Base-by-base conservation (phyloP, 495 filamentous ascomycete genomes). In the Neurospora sp. region DNA sequence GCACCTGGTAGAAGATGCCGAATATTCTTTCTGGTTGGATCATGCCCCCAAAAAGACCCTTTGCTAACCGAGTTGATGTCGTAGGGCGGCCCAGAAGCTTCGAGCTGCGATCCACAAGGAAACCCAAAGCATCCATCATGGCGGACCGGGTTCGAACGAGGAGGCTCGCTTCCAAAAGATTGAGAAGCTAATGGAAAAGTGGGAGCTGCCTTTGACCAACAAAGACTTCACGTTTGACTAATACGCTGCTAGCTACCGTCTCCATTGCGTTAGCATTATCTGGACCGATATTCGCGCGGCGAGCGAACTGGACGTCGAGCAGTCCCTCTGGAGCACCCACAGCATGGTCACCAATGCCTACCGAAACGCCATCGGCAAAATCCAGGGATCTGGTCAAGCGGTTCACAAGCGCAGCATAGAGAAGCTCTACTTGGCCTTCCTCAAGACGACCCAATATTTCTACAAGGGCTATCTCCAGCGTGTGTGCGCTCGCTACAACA, bases 401-500 rank as follows among this genome's bases (percentile, higher is more conserved):
- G 93, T 96, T 4, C 90, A 94, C 77, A 85, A 86, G 74, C 89
- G 94, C 37, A 97, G 95, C 79, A 81, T 93, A 12, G 89, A 91
- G 76, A 93, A 91, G 81, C 86, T 89, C 72, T 99, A 95, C 79
- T 81, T 90, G 41, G 87, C 87, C 71, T 98, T 95, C 78, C 89
- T 98, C 76, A 97, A 94, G 81, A 90, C 89, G 4, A 90, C 92
- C 71, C 91, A 95, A 76, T 88, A 89, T 68, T 98, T 97, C 80
- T 99, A 98, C 82, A 87, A 90, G 70, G 89, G 89, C 68, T 95
- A 92, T 74, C 90, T 99, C 71, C 90, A 94, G 81, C 87, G 90
- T 69, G 80, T 98, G 42, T 90, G 90, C 68, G 90, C 88, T 12
- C 88, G 90, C 72, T 97, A 87, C 70, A 88, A 91, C 35, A 89